phyloP scores from a whole-genome alignment of 306 rosid species.

The Inga laurina region DNA sequence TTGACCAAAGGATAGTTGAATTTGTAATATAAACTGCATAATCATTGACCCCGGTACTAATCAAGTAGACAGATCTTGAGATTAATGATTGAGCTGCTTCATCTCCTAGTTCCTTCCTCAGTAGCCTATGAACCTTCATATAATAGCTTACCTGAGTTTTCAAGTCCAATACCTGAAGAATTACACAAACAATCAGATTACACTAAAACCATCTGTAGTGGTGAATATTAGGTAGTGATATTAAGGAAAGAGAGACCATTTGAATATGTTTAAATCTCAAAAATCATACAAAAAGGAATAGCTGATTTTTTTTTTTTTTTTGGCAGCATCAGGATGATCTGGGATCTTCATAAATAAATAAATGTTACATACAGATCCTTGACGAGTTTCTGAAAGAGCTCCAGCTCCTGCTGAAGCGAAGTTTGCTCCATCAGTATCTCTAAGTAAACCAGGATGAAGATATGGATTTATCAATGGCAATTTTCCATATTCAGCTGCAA shows the following conservation, averaged over 20 bases:
- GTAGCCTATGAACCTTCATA: conserved; percentile 44
- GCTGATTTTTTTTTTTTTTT: background rate
- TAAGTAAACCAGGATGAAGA: background rate
- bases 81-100: conserved; percentile 28
- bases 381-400: background rate
- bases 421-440: background rate
- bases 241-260: conserved; percentile 31
- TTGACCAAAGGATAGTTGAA: conserved; percentile 34
- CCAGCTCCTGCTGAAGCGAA: background rate
- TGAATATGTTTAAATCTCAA: background rate
- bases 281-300: background rate
- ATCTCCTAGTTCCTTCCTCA: conserved; percentile 48
- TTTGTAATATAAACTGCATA: conserved; percentile 52
- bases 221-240: conserved; percentile 36
- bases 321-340: background rate
- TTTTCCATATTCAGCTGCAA: background rate
- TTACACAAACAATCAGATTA: background rate
- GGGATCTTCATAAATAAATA: background rate
- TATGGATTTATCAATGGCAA: background rate
- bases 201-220: background rate
- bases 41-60: conserved; percentile 64
- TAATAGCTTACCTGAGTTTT: conserved; percentile 49
- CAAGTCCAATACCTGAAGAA: conserved; percentile 61
- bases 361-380: background rate
- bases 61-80: conserved; percentile 66